These are phyloP conservation scores for Lactifluus echinatus DNA, from an alignment of 768 basidiomycete genomes.

Conservation along the genomic window DNA sequence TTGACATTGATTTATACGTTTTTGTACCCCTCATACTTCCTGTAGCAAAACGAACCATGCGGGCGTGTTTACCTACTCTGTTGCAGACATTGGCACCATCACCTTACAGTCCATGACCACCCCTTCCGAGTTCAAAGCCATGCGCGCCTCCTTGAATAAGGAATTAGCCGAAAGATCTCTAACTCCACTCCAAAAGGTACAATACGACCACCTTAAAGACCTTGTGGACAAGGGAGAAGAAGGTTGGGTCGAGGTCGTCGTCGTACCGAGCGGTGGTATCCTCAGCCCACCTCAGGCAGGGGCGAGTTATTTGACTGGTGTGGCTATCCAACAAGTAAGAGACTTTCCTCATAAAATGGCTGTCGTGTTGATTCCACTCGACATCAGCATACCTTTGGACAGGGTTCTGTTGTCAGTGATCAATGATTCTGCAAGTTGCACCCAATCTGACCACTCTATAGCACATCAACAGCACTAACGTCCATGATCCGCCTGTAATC, in stretches of 20 bases:
- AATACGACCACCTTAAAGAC: slow-evolving; percentile 14
- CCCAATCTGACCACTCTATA: not conserved
- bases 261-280: slow-evolving; percentile 16
- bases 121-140: slow-evolving; percentile 10
- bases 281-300: slow-evolving; percentile 8
- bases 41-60: slow-evolving; percentile 2
- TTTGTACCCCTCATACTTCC: not conserved
- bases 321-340: slow-evolving; percentile 18
- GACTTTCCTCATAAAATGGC: not conserved
- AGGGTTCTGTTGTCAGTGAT: slow-evolving; percentile 14
- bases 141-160: slow-evolving; percentile 14
- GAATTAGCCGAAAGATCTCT: slow-evolving; percentile 4
- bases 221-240: slow-evolving; percentile 16
- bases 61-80: slow-evolving; percentile 15
- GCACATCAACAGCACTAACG: slow-evolving; percentile 17
- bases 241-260: slow-evolving; percentile 17
- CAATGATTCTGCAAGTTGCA: not conserved
- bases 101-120: slow-evolving; percentile 15
- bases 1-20: not conserved
- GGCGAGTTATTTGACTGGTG: slow-evolving; percentile 13
- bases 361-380: not conserved
- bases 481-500: slow-evolving; percentile 7
- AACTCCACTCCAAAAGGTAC: slow-evolving; percentile 12
- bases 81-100: slow-evolving; percentile 10
- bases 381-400: slow-evolving; percentile 14